Conservation (phyloP, 495 filamentous ascomycete species). For the Penicillium cinerascens region DNA sequence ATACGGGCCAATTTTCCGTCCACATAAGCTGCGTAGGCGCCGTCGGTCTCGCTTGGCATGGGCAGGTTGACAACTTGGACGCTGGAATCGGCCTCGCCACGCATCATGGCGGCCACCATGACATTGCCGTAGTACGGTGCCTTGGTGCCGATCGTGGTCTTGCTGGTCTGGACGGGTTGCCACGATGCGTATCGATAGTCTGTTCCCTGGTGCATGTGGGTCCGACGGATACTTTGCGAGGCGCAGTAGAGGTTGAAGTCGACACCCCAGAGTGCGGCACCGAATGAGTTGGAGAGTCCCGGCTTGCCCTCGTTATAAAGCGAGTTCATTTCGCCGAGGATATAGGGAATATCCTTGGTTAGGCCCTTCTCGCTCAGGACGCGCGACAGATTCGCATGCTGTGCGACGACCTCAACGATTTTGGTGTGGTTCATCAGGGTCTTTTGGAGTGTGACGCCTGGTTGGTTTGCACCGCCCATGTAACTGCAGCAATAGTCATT, state of each 20-base stretch:
- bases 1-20: conserved; percentile 43
- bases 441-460: conserved; percentile 59
- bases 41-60: conserved; percentile 40
- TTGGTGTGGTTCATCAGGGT: conserved; percentile 66
- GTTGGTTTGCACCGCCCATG: conserved; percentile 58
- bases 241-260: conserved; percentile 64
- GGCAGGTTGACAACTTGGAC: conserved; percentile 37
- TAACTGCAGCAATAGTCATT: conserved; percentile 44
- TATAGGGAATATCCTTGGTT: conserved; percentile 48
- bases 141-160: conserved; percentile 56
- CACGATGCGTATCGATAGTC: conserved; percentile 58
- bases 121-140: conserved; percentile 66
- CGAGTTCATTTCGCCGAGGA: conserved; percentile 64
- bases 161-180: conserved; percentile 56
- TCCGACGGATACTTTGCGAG: conserved; percentile 51
- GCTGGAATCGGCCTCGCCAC: conserved; percentile 19
- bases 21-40: conserved; percentile 60
- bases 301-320: conserved; percentile 62
- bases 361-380: conserved; percentile 32
- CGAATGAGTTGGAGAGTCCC: conserved; percentile 65
- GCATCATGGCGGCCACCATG: conserved; percentile 55
- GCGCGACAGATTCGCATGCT: conserved; percentile 45
- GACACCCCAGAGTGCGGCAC: conserved; percentile 65
- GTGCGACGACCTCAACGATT: conserved; percentile 46
- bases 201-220: conserved; percentile 66